Evolutionary conservation across 129 eudicot genomes (phyloP).

Genomic region (Logfia minima): DNA sequence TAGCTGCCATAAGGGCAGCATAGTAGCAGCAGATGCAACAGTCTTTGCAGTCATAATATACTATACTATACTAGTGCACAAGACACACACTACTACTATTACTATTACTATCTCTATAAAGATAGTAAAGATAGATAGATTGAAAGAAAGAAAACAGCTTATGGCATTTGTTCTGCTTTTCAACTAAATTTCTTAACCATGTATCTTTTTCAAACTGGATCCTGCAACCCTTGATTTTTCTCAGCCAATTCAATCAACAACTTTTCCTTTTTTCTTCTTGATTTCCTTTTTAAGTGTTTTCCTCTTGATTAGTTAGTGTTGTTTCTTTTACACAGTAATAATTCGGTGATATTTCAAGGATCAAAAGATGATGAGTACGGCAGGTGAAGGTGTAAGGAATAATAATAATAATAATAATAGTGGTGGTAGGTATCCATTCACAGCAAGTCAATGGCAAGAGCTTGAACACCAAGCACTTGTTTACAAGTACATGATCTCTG

Average conservation of each 20-base stretch:
- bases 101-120: too few species aligned
- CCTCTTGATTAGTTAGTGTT: not conserved
- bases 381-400: constrained; percentile 24
- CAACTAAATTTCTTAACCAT: constrained; percentile 1
- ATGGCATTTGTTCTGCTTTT: not conserved
- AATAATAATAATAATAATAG: not conserved
- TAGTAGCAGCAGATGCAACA: constrained; percentile 53
- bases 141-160: too few species aligned
- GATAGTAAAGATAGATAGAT: too few species aligned
- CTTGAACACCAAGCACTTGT: constrained; percentile 91
- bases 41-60: constrained; percentile 65
- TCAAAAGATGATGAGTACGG: constrained; percentile 47
- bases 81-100: constrained; percentile 22
- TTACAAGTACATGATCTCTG: constrained; percentile 87
- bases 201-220: not conserved
- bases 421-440: constrained; percentile 61
- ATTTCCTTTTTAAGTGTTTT: not conserved
- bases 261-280: not conserved
- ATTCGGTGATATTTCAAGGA: constrained; percentile 6
- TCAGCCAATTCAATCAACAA: not conserved
- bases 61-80: constrained; percentile 35
- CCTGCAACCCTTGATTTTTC: not conserved
- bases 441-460: constrained; percentile 88
- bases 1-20: constrained; percentile 61
- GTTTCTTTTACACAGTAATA: not conserved